Evolutionary conservation across 169 alveolate species (phyloP).

Genomic region (Plasmodium vivax): DNA sequence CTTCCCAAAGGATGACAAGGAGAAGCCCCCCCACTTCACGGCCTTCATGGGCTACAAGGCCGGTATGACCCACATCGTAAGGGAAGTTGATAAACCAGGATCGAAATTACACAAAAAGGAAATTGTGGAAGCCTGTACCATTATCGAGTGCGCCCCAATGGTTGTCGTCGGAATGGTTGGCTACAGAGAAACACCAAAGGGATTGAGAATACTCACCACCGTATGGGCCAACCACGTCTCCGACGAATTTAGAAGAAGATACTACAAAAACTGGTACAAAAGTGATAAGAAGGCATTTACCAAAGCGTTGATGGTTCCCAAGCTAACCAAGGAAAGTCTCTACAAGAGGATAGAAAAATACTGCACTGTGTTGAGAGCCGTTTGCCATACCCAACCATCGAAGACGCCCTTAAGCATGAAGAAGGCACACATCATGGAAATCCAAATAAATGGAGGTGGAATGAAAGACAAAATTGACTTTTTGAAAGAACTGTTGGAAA

Average conservation of each 20-base stretch:
- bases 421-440: slow-evolving; percentile 99
- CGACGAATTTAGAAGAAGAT: slow-evolving; percentile 97
- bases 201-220: slow-evolving; percentile 98
- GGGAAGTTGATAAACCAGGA: slow-evolving; percentile 98
- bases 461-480: slow-evolving; percentile 97
- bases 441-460: slow-evolving; percentile 99
- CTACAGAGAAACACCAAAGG: slow-evolving; percentile 99
- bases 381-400: slow-evolving; percentile 99
- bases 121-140: slow-evolving; percentile 99
- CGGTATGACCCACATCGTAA: slow-evolving; percentile 99
- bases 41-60: slow-evolving; percentile 99
- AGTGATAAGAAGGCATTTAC: slow-evolving; percentile 99
- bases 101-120: slow-evolving; percentile 99
- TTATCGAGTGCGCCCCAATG: slow-evolving; percentile 99
- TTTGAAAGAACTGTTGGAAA: slow-evolving; percentile 95
- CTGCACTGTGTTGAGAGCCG: slow-evolving; percentile 98
- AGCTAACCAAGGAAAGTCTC: slow-evolving; percentile 93
- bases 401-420: slow-evolving; percentile 94
- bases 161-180: slow-evolving; percentile 99
- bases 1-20: slow-evolving; percentile 98
- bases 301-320: slow-evolving; percentile 93
- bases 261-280: slow-evolving; percentile 98
- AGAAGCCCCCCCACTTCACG: slow-evolving; percentile 97
- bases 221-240: slow-evolving; percentile 99
- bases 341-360: slow-evolving; percentile 95